Percentiles rank a stretch among this genome's conserved stretches.
Conservation (phyloP, 495 filamentous ascomycete genomes). For the Podospora bellae-mahoneyi region DNA sequence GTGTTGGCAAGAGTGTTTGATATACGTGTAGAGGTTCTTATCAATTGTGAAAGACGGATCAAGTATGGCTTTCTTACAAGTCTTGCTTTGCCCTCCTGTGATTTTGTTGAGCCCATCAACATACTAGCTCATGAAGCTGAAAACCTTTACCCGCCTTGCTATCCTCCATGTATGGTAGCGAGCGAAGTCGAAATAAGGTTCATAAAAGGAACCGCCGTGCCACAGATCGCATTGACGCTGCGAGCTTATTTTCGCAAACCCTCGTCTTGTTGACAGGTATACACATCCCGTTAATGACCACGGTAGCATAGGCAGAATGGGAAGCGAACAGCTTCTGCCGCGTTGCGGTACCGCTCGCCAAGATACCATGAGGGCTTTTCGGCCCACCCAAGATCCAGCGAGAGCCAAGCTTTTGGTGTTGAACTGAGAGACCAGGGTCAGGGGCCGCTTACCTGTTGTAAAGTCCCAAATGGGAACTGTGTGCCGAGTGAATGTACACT, state of each 20-base stretch:
- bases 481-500: neutral
- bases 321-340: neutral
- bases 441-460: neutral
- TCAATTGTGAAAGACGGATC: too few species aligned
- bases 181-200: neutral
- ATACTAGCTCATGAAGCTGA: neutral
- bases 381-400: neutral
- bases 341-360: neutral
- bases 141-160: neutral
- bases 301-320: neutral
- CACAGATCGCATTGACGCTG: neutral
- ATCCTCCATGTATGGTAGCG: neutral
- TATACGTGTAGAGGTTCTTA: too few species aligned
- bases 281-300: neutral
- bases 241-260: neutral
- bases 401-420: neutral
- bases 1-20: too few species aligned
- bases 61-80: too few species aligned
- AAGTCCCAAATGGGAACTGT: neutral
- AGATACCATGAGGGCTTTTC: neutral
- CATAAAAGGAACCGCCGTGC: neutral
- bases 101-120: too few species aligned
- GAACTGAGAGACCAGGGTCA: neutral
- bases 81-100: too few species aligned
- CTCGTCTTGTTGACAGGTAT: neutral